Conservation (phyloP, 306 rosid genomes). For the Macrotyloma uniflorum region DNA sequence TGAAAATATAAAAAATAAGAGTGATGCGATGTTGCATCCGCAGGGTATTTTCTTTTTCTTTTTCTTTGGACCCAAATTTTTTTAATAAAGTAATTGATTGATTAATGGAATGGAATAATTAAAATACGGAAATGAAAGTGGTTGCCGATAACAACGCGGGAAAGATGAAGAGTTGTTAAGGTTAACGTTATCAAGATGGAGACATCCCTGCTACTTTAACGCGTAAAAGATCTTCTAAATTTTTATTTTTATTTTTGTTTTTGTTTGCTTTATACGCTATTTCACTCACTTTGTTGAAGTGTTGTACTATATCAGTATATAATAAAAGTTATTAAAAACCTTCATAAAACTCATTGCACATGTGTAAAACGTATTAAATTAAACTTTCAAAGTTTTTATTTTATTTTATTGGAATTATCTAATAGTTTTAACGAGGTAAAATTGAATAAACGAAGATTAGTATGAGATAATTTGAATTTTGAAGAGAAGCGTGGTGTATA, state of each 20-base stretch:
- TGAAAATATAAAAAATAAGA: too few relatives aligned
- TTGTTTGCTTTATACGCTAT: neutral
- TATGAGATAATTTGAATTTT: neutral
- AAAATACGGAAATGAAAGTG: conserved; percentile 25
- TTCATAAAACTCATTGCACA: too few relatives aligned
- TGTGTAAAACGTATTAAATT: too few relatives aligned
- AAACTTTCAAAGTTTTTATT: too few relatives aligned
- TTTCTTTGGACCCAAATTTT: neutral
- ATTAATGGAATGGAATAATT: conserved; percentile 6
- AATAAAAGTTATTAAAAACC: neutral
- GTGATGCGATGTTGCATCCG: conserved; percentile 13
- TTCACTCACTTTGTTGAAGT: neutral
- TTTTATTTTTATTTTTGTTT: neutral
- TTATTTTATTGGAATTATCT: too few relatives aligned
- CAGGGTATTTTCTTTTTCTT: neutral
- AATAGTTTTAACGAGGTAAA: too few relatives aligned
- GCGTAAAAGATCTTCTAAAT: neutral
- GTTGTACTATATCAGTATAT: neutral
- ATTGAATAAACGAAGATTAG: neutral
- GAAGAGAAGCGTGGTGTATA: neutral
- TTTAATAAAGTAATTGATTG: neutral
- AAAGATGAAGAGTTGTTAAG: conserved; percentile 33
- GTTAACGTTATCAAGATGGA: conserved; percentile 29
- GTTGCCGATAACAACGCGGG: conserved; percentile 42
- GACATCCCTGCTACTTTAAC: conserved; percentile 38